Evolutionary conservation across 1,139 yeast genomes (phyloP), one percentile per base, ranked within the genome.

Genomic region (Williopsis jadinii): DNA sequence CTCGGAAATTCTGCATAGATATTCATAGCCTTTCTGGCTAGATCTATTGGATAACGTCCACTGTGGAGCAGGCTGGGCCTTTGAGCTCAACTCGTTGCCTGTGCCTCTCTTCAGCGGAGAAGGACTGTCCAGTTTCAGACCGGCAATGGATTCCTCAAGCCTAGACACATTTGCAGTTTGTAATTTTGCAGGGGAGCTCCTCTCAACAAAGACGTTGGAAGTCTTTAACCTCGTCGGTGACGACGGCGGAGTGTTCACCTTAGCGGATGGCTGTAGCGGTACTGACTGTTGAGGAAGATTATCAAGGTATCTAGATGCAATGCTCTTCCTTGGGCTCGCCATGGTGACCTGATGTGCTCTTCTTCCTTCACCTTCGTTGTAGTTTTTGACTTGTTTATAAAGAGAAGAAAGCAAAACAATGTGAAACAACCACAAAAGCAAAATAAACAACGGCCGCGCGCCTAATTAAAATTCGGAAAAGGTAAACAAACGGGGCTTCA

Each of bases 1-100:
- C 53, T 95, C 96, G 33, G 80, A 79, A 29, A 92, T 80, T 51
- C 96, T 80, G 59, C 97, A 92, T 32, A 92, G 70, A 56, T 87
- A 92, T 56, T 88, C 95, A 54, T 87, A 86, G 0, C 80, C 80
- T 46, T 73, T 63, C n/a, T 44, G 42, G 1, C 47, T 42, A 8
- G 35, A 30, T 38, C 45, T 41, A 32, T 41, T 45, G 2, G 43
- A 39, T 10, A 43, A 43, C 11, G 46, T 43, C 50, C 51, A 49
- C n/a, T 46, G 46, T 27, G 50, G 45, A 3, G 46, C 35, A 3
- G 45, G 44, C 24, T 8, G 3, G 12, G 35, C 9, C 35, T 24
- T n/a, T 26, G 29, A 19, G 5, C 5, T 6, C 12, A 10, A 14
- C n/a, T 9, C 3, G 13, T 31, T 11, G 11, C 11, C 9, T 34